Evolutionary conservation across 495 filamentous ascomycete species (phyloP).

Genomic region (Cenococcum geophilum): DNA sequence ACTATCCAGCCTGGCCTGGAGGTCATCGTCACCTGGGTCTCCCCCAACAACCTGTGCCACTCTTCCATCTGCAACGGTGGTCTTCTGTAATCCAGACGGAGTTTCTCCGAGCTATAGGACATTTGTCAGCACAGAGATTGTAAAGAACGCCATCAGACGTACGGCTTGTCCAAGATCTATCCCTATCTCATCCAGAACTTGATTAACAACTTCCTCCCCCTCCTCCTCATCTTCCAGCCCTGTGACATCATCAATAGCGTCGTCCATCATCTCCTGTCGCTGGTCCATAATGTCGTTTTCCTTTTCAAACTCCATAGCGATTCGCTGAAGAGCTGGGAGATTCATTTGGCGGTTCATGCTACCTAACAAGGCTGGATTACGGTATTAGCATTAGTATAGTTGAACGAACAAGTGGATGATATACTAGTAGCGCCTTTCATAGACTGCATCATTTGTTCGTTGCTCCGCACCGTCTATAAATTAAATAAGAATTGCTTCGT

Average conservation of each 20-base stretch:
- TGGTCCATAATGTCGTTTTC: conserved; percentile 99
- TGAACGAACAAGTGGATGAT: neutral
- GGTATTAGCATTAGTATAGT: conserved; percentile 2
- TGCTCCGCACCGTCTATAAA: conserved; percentile 80
- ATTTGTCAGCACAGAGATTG: neutral
- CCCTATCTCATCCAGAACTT: conserved; percentile 93
- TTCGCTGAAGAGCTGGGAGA: conserved; percentile 85
- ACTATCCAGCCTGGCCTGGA: conserved; percentile 44
- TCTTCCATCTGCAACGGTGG: conserved; percentile 36
- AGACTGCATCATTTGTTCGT: conserved; percentile 99
- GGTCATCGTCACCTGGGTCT: conserved; percentile 43
- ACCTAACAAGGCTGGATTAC: conserved; percentile 56
- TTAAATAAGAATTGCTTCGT: neutral
- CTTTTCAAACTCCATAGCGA: conserved; percentile 98
- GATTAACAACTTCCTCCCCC: conserved; percentile 91
- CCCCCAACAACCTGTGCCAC: conserved; percentile 43
- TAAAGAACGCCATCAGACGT: conserved; percentile 37
- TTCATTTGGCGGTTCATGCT: conserved; percentile 99
- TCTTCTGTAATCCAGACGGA: conserved; percentile 41
- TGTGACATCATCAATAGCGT: conserved; percentile 97
- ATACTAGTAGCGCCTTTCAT: conserved; percentile 89
- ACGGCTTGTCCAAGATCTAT: conserved; percentile 85
- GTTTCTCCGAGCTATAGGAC: conserved; percentile 42
- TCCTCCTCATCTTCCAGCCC: conserved; percentile 85
- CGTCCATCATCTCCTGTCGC: conserved; percentile 99